Base-by-base conservation (phyloP, 345 rosid species). In the Brassica carinata region DNA sequence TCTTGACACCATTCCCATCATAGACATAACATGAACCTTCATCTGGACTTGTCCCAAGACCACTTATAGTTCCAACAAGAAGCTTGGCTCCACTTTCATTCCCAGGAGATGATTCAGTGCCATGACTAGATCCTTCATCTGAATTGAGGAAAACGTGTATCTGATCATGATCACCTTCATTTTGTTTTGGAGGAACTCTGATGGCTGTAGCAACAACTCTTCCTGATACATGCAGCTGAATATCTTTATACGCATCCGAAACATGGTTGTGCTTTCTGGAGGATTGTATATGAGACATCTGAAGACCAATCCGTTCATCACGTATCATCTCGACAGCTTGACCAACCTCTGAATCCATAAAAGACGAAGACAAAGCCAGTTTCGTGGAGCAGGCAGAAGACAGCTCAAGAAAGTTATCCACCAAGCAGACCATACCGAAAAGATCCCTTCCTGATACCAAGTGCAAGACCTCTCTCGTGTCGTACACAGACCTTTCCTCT, bases 371-470 rank as follows among this genome's bases (percentile, higher is more conserved):
- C 64, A 86, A 74, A 76, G 83, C 83, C 80, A 95, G 79, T 71
- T 84, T 87, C 71, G 81, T 75, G 36, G 77, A 75, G 72, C 77
- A 71, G 53, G 83, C 58, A 81, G 75, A 82, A 82, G 95, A 84
- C 71, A 91, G 71, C 78, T 87, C 82, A 68, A 85, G 92, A 53
- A 77, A 75, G 67, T 83, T 71, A 75, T 91, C 83, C 62, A 74
- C 88, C 77, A 95, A 82, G 70, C 90, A 85, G 67, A 95, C 94
- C 96, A 90, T 90, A 14, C 99, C 99, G 81, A 95, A 93, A 85
- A 95, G 90, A 85, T 91, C 86, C 31, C 92, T 85, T 67, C 99
- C 99, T 0, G 98, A 93, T 19, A 95, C 99, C 88, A 95, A 90
- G 65, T 91, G 99, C 77, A 95, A 85, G 58, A 95, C 91, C 77